phyloP scores from a whole-genome alignment of 2,329 filamentous ascomycete species.

The Sporothrix inflata region DNA sequence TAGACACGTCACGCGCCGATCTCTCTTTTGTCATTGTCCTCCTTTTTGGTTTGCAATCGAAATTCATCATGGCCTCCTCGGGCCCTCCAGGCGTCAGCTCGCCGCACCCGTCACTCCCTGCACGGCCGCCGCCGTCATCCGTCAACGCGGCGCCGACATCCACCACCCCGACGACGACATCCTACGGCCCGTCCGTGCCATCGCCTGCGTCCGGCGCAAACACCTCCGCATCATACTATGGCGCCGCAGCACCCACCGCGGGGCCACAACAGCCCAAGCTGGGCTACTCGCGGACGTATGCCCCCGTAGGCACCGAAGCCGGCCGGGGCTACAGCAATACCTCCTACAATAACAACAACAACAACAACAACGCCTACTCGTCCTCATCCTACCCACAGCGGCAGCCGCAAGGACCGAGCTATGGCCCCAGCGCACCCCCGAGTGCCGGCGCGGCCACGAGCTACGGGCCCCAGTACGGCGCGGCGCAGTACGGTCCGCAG shows the following conservation, averaged over 20 bases:
- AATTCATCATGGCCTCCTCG: conserved; percentile 36
- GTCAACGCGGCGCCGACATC: not conserved
- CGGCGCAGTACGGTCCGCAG: conserved; percentile 23
- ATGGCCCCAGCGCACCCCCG: conserved; percentile 18
- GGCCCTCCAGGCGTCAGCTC: conserved; percentile 36
- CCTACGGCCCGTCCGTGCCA: conserved; percentile 28
- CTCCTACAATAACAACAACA: conserved; percentile 27
- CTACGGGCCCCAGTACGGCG: conserved; percentile 38
- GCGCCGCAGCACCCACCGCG: conserved; percentile 33
- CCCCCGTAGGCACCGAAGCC: conserved; percentile 44
- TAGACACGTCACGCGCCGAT: not conserved
- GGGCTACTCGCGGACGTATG: conserved; percentile 37
- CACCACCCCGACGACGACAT: conserved; percentile 5
- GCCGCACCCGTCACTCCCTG: conserved; percentile 36
- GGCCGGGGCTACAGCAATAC: conserved; percentile 31
- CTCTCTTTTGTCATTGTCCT: not conserved
- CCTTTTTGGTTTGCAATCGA: conserved; percentile 17
- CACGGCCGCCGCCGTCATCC: conserved; percentile 32
- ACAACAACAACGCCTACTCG: conserved; percentile 25
- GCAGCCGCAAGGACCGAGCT: conserved; percentile 8
- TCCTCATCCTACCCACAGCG: conserved; percentile 31
- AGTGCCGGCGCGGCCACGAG: conserved; percentile 20
- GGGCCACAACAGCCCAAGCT: conserved; percentile 38
- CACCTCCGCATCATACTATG: not conserved
- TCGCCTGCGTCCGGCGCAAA: not conserved